Base-by-base conservation (phyloP, 768 basidiomycete genomes). In the Russula brevipes region DNA sequence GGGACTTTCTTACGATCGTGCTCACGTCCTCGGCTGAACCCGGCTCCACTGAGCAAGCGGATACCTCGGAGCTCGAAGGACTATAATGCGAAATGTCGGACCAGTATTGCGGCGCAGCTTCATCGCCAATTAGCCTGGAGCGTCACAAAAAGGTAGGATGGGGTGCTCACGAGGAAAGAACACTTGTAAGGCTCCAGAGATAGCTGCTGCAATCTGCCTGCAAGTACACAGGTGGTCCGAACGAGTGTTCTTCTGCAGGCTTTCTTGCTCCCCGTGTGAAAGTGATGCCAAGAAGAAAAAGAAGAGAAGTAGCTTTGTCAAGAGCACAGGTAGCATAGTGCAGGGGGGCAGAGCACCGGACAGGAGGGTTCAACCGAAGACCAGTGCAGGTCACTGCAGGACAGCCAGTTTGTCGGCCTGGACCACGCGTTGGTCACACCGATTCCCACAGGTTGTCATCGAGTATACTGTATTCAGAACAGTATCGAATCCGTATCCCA, bases 11-110 rank as follows among this genome's bases (percentile, higher is more conserved):
- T 56, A 67, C 68, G 12, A 67, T 24, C 24, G 24, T 24, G 24
- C 24, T 24, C 24, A 24, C 24, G 24, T 24, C 24, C 24, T 24
- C 24, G 0, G 54, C 51, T 0, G 63, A 60, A 17, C 63, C 68
- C 0, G 68, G 68, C 39, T 69, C 68, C 2, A 69, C 63, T 0
- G 66, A 67, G 47, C 66, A 69, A 12, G 56, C 35, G 16, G 68
- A 59, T 1, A 14, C 11, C 31, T 19, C 4, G 8, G 54, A 14
- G 7, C 50, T 38, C 4, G 66, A 58, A 5, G 4, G 6, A 24
- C 42, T 30, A 50, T 31, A 35, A n/a, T 68, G 67, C 5, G 11
- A 8, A 3, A 45, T 63, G 44, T 68, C 67, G 4, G 45, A 16
- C 1, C 7, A 16, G n/a, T 65, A 68, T 9, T 57, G 24, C 9